Base-by-base conservation (phyloP, 2,329 filamentous ascomycete genomes). In the Fusarium buxicola region DNA sequence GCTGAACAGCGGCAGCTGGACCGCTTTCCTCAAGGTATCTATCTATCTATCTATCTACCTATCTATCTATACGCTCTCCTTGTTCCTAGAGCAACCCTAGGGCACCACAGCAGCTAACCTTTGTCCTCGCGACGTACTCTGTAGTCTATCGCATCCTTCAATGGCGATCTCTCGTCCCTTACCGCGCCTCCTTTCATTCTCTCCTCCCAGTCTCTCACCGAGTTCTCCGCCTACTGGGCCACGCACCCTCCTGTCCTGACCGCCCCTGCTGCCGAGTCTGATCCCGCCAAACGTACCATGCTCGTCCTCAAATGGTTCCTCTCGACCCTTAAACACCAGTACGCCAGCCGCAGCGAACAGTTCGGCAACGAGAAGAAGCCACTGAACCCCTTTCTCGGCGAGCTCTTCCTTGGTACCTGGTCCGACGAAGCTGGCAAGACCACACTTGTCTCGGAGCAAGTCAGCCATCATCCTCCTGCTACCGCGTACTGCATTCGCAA, bases 261-360 rank as follows among this genome's bases (percentile, higher is more conserved):
- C 58, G 93, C 94, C 11, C 92, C 94, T 3, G 90, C 92, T 44
- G 83, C 84, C 55, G 93, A 97, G 76, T 71, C 88, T 48, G 91
- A 96, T 74, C 86, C 93, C 1, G 87, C 90, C 70, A 95, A 92
- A 81, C 88, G 94, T 60, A 89, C 92, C 16, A 79, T 96, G 66
- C 82, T 94, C 30, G 94, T 98, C n/a, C 81, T 97, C 70, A 96
- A 94, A 78, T 98, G 94, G 94, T 98, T 97, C 80, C 80, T 98
- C 52, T 94, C 89, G 72, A 97, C 94, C 4, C 83, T 98, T 48
- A 96, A 95, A 81, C 92, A 96, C 77, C 92, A 96, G 75, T 88
- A 89, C 71, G 86, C 86, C 55, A 87, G 82, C 72, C 84, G 85
- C 57, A 96, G 92, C 74, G 94, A 97, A 69, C 81, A 88, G 69